Percentiles rank a stretch among this genome's conserved stretches.
phyloP scores from a whole-genome alignment of 176 grass and related monocot genomes.

The Phragmites australis region DNA sequence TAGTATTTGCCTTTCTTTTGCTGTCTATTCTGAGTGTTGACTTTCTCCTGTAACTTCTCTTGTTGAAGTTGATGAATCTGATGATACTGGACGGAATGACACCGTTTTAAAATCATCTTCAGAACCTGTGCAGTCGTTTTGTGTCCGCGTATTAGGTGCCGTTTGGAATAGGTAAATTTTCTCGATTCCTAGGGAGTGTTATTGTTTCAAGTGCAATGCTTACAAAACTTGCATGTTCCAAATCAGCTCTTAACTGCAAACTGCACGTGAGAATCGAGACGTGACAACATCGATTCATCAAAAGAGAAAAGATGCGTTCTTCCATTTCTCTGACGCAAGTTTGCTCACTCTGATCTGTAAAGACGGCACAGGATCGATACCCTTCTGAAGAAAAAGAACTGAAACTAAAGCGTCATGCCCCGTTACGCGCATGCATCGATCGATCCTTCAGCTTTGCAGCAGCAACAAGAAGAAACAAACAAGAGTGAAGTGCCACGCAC shows the following conservation, averaged over 20 bases:
- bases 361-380: conserved; percentile 21
- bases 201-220: no score
- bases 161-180: no score
- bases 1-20: no score
- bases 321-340: background rate
- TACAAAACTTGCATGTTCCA: no score
- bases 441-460: background rate
- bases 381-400: background rate
- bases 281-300: background rate
- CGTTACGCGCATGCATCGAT: background rate
- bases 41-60: background rate
- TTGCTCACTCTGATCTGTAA: conserved; percentile 30
- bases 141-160: no score
- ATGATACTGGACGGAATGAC: no score
- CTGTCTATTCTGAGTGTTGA: background rate
- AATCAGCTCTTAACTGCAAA: background rate
- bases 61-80: no score
- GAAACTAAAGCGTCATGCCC: background rate
- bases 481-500: background rate
- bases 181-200: no score
- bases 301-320: background rate
- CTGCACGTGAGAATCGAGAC: background rate
- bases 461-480: background rate
- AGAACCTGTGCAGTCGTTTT: no score
- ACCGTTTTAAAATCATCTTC: no score